phyloP scores from a whole-genome alignment of 1,139 yeast genomes.

The Saccharomyces hybrid region DNA sequence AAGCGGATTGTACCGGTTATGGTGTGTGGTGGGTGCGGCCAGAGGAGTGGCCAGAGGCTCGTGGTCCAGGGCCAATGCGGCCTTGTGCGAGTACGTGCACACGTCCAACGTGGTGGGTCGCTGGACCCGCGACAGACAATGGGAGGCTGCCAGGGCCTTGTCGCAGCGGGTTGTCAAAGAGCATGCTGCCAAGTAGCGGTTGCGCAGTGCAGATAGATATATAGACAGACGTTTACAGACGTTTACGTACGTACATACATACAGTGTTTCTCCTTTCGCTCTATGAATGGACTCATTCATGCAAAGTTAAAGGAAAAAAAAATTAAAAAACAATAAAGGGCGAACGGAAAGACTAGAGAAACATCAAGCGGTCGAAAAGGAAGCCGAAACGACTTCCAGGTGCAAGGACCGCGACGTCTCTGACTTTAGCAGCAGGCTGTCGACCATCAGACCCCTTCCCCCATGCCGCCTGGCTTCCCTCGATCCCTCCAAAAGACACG shows the following conservation, averaged over 20 bases:
- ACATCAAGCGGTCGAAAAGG: constrained; percentile 84
- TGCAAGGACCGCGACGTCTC: constrained; percentile 97
- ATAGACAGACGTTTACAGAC: too few species aligned
- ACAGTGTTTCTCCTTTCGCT: background rate
- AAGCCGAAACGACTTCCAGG: constrained; percentile 31
- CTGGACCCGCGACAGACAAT: background rate
- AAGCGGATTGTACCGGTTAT: background rate
- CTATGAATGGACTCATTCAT: constrained; percentile 32
- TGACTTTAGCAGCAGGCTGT: constrained; percentile 6
- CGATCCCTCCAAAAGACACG: background rate
- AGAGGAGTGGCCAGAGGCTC: background rate
- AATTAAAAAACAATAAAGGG: constrained; percentile 10
- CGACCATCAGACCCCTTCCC: background rate
- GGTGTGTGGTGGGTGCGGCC: background rate
- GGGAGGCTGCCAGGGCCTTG: background rate
- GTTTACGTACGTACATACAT: background rate
- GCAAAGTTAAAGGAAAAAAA: background rate
- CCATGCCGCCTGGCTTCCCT: background rate
- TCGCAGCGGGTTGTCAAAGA: background rate
- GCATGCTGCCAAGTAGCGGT: background rate
- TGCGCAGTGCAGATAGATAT: background rate
- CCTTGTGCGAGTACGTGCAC: background rate
- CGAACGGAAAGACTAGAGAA: constrained; percentile 31
- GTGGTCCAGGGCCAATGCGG: background rate
- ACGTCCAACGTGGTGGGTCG: background rate